Base-by-base conservation (phyloP, 306 rosid genomes). In the Mimosa bimucronata region DNA sequence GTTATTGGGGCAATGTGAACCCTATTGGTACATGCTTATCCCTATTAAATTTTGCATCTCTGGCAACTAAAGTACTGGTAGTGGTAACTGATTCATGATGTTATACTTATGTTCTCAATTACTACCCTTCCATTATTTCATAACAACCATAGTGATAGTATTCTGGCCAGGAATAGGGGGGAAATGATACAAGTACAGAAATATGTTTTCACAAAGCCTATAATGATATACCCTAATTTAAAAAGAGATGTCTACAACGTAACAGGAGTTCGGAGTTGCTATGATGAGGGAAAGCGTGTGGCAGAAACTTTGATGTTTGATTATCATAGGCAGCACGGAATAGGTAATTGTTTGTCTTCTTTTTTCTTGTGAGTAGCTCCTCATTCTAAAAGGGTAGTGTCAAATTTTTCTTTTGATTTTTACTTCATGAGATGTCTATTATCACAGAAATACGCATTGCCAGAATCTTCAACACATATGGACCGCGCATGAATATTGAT, bases 181-280 rank as follows among this genome's bases (percentile, higher is more conserved):
- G 19, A 18, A 55, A n/a, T 55, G 62, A 55, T 55, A 21, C 0
- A 73, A 50, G 29, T 29, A 50, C 0, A 50, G 2, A 7, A 19
- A 19, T 31, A 1, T 68, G 7, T 26, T 46, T 10, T 34, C 2
- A 6, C 18, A 0, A 62, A 77, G 60, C 70, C 44, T 30, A 29
- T 16, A 30, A 73, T 55, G 16, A 58, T 30, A 41, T 42, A 29
- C n/a, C 71, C 26, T 73, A 53, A 3, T 6, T 14, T 23, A 31
- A 79, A 58, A 26, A 41, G 26, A 5, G 68, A 19, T 81, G 26
- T 85, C 11, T 15, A 76, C 21, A 2, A 28, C n/a, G n/a, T n/a
- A n/a, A n/a, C 44, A 91, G 96, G 95, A 71, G 94, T 90, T 45
- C 90, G 94, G 80, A 90, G 94, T 81, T 90, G 94, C 85, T 90